phyloP scores from a whole-genome alignment of 768 basidiomycete species.

The Dentipellis fragilis region DNA sequence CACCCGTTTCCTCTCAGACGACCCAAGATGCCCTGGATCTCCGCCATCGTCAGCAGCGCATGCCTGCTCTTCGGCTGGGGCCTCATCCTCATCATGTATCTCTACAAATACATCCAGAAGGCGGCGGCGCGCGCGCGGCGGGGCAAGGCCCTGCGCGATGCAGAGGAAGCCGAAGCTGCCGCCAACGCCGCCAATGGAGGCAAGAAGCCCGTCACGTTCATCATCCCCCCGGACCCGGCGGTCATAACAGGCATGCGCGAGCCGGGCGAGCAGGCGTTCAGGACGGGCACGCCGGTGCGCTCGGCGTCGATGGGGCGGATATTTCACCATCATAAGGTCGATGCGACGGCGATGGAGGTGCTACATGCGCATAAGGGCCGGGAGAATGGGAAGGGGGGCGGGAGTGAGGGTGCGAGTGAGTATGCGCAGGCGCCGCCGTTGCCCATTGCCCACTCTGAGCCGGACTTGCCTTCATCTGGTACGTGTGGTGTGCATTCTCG shows the following conservation, averaged over 20 bases:
- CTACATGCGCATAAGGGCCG: too few species aligned
- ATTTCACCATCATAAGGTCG: too few species aligned
- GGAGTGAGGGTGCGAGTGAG: too few species aligned
- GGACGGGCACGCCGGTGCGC: background rate
- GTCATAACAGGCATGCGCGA: constrained; percentile 7
- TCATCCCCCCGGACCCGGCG: constrained; percentile 13
- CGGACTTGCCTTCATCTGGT: too few species aligned
- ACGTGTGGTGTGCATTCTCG: too few species aligned
- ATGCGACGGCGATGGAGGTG: too few species aligned
- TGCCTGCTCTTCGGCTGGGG: constrained; percentile 6
- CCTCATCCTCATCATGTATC: constrained; percentile 3
- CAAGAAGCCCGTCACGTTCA: constrained; percentile 9
- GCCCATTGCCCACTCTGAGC: too few species aligned
- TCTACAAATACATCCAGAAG: constrained; percentile 7
- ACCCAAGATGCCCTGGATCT: constrained; percentile 10
- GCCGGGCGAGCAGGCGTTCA: constrained; percentile 8
- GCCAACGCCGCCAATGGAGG: background rate
- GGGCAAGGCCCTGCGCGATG: constrained; percentile 4
- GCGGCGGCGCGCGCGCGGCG: constrained; percentile 6
- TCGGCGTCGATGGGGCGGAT: background rate
- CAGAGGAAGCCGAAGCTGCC: constrained; percentile 2
- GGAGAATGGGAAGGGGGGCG: too few species aligned
- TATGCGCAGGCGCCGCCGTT: too few species aligned
- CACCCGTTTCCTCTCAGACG: background rate
- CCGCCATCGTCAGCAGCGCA: constrained; percentile 8